These are phyloP conservation scores for Coemansia sp. DNA, from an alignment of 192 early-diverging fungal genomes.

Conservation along the genomic window DNA sequence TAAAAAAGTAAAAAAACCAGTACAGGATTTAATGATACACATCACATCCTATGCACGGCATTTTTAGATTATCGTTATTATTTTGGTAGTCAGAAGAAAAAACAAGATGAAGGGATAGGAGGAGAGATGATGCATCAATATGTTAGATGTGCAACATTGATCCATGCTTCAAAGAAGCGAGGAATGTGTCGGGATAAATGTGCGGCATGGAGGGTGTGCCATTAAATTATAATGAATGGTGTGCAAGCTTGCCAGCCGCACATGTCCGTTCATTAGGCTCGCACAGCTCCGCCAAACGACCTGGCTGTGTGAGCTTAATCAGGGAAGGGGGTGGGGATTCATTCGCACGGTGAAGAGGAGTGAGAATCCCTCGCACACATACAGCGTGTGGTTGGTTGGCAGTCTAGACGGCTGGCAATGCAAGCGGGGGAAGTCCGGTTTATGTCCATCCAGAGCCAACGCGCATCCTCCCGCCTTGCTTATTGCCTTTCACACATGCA, in stretches of 20 bases:
- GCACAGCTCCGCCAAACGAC: background rate
- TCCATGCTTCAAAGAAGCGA: too few species aligned
- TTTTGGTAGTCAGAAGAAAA: background rate
- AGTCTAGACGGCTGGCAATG: background rate
- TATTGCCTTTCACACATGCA: background rate
- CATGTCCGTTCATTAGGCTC: constrained; percentile 1
- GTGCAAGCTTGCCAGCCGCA: background rate
- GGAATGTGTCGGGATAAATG: background rate
- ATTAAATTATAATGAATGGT: background rate
- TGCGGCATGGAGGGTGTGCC: too few species aligned
- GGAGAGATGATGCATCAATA: background rate
- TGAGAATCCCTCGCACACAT: too few species aligned
- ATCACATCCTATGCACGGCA: background rate
- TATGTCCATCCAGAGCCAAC: background rate
- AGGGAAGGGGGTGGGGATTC: too few species aligned
- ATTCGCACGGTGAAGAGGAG: too few species aligned
- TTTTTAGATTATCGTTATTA: background rate
- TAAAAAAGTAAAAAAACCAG: constrained; percentile 1
- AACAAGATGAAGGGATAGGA: background rate
- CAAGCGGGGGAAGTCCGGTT: background rate
- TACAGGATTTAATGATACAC: background rate
- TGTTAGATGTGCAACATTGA: background rate
- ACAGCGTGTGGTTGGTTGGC: too few species aligned
- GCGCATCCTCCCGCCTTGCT: background rate
- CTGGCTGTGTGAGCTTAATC: background rate